Base-by-base conservation (phyloP, 257 asterid genomes). In the Echites panduratus region DNA sequence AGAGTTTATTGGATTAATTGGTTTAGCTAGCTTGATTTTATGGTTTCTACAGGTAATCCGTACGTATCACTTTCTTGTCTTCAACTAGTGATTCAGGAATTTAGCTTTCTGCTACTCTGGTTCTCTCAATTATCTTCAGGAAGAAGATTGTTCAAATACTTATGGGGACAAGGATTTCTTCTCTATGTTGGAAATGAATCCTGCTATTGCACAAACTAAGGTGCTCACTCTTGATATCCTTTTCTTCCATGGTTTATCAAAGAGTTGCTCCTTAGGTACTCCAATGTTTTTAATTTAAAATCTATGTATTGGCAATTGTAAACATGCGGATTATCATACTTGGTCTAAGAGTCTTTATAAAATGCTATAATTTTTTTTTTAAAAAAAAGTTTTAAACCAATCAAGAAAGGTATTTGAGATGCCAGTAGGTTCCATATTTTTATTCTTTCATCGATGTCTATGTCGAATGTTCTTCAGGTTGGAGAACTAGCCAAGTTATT, bases 21-120 rank as follows among this genome's bases (percentile, higher is more conserved):
- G 45, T 47, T 63, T 73, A 29, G 77, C 17, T 32, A 63, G 52
- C 64, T 48, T 62, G 50, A 49, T 73, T 17, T 66, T 73, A 12
- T 73, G 77, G 77, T 73, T 73, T 63, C 77, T 73, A 32, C 77
- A 63, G 77, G 77, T 73, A 73, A 73, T 63, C 22, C 43, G 49
- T 43, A 52, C 35, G 0, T 20, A 22, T 69, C 12, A 10, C 24
- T 11, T 50, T 57, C 24, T 54, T 56, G 40, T 16, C 35, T 7
- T 27, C 22, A 12, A 49, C 0, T 11, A 9, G 40, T 41, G 13
- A 9, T 8, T 12, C 3, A 44, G 11, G 35, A 66, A 35, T 22
- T 67, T 41, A 67, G 70, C 14, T n/a, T n/a, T n/a, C 7, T 65
- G 70, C 49, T 63, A 47, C 11, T 35, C 20, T 29, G 14, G 16